These are phyloP conservation scores for Pseudohalonectria lignicola DNA, from an alignment of 2,329 filamentous ascomycete species.

Conservation along the genomic window DNA sequence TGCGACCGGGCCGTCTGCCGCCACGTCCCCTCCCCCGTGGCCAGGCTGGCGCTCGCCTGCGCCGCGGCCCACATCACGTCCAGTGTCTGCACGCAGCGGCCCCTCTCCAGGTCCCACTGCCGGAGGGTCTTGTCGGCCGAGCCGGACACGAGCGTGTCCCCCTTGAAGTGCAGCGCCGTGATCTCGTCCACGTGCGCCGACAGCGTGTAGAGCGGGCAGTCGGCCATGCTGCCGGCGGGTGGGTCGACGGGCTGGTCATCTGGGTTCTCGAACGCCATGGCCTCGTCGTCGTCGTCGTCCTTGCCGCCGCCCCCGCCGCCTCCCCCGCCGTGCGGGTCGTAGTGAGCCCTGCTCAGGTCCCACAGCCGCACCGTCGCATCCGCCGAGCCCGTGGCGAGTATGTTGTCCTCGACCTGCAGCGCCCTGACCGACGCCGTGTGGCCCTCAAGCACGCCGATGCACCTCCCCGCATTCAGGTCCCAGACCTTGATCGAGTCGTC, in stretches of 20 bases:
- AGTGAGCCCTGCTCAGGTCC: conserved; percentile 85
- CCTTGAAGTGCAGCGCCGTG: conserved; percentile 83
- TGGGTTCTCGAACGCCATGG: conserved; percentile 61
- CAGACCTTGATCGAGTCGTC: conserved; percentile 93
- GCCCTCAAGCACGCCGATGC: conserved; percentile 83
- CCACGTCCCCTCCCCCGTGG: conserved; percentile 55
- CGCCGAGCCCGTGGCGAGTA: conserved; percentile 87
- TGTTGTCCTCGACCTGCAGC: conserved; percentile 89
- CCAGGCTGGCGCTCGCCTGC: conserved; percentile 65
- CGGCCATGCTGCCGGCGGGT: conserved; percentile 69
- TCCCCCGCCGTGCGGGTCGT: conserved; percentile 51
- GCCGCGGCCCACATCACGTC: conserved; percentile 98
- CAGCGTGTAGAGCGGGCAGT: conserved; percentile 81
- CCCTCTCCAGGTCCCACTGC: conserved; percentile 95
- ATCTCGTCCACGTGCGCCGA: conserved; percentile 89
- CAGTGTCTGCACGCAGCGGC: conserved; percentile 92
- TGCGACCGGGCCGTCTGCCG: conserved; percentile 57
- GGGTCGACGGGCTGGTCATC: conserved; percentile 60
- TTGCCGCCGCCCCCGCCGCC: conserved; percentile 43
- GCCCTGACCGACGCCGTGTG: conserved; percentile 90
- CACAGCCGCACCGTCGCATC: conserved; percentile 91
- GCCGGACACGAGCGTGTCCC: conserved; percentile 84
- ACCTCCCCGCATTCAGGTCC: conserved; percentile 89
- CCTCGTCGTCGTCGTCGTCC: conserved; percentile 51
- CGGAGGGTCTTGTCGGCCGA: conserved; percentile 95